Base-by-base conservation (phyloP, 1,284 basidiomycete species). In the Sanghuangporus weigelae region DNA sequence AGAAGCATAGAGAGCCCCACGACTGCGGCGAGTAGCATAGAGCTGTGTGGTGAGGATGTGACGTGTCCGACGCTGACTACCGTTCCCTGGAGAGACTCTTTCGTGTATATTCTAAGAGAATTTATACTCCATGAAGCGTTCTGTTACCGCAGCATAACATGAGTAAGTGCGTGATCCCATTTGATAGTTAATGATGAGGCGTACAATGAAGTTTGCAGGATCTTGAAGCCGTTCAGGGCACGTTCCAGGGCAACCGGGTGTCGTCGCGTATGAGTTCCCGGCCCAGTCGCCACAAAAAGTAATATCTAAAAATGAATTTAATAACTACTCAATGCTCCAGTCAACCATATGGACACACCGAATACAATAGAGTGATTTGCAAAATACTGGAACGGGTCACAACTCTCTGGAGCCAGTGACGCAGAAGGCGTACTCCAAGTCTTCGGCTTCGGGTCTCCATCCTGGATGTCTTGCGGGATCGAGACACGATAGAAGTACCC, bases 251-350 rank as follows among this genome's bases (percentile, higher is more conserved):
- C 90, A 93, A 21, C 82, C 82, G 8, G 65, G 65, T 1, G 87
- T 85, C 5, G 85, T 86, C 8, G 81, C 79, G 70, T 90, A 92
- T 2, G 85, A 85, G 71, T 89, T 87, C 48, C 90, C 90, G 4
- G 90, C 91, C 90, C 90, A 92, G 73, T 90, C 89, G 67, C 90
- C 89, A 69, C 90, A 92, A 69, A 92, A 90, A 10, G 90, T 92
- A 66, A 92, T 92, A 72, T 92, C 90, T 90, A 51, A 59, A 36
- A 44, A 42, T 38, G 7, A 54, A 12, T 23, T 40, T 14, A 39
- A 64, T 50, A 38, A 14, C 23, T 35, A 7, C 19, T 7, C 26
- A 26, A 40, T 31, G 16, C 23, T 19, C 10, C 39, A 16, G 5
- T 6, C 16, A 46, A 35, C 46, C 8, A 31, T 12, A 23, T 23